Evolutionary conservation across 345 rosid species (phyloP), one percentile per base, ranked within the genome.

Genomic region (Eucalyptus fibrosa): DNA sequence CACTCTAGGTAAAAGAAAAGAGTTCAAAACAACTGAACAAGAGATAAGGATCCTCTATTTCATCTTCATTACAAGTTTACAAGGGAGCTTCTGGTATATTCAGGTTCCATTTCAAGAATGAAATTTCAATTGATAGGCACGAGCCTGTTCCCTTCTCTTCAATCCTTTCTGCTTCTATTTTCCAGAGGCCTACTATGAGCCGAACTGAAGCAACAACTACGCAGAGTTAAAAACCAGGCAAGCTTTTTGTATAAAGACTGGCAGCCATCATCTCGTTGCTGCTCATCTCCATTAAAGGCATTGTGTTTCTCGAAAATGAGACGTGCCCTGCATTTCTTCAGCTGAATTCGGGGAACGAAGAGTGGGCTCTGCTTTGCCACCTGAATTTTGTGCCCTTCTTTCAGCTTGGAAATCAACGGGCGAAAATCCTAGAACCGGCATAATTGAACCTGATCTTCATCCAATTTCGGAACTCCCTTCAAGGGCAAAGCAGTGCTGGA

Each of bases 361-460:
- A 92, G 94, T 2, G 91, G 93, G 77, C 87, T 50, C 88, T n/a
- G 88, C 60, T 26, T 86, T 34, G n/a, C 80, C 59, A 95, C 92
- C 88, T 89, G 89, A 56, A 93, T 89, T 87, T 45, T 90, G 89
- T 60, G 89, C 23, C 94, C 95, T 47, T 92, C 90, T 87, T 87
- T 87, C 92, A 94, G 42, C 50, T 30, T 83, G 5, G 45, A 72
- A 88, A 95, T 93, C 87, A 94, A 87, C 3, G 92, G 94, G 55
- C 83, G 88, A 14, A 10, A 17, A 26, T 51, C 89, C 23, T 94
- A 72, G 90, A 90, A 96, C 10, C 94, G 92, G 89, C 94, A 92
- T 59, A 96, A 88, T 94, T 94, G 92, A 51, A 96, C 92, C 50
- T 95, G 96, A 88, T 94, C 94, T 49, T 88, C 72, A 51, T 91